phyloP scores from a whole-genome alignment of 176 grass and related monocot genomes.

The Coix lacrymajobi region DNA sequence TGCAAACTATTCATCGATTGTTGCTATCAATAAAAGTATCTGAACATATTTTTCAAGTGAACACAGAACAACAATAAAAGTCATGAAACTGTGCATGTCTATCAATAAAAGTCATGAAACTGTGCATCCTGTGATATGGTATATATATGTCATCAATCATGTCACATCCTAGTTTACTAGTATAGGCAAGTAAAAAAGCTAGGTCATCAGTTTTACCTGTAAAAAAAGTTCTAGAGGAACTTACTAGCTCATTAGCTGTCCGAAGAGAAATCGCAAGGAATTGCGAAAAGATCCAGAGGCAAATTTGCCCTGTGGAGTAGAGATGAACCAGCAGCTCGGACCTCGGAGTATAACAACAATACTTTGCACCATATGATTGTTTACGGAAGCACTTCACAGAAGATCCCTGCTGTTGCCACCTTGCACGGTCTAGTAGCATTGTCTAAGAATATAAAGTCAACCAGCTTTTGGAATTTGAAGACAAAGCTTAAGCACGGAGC shows the following conservation, averaged over 20 bases:
- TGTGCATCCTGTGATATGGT: too few species aligned
- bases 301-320: background rate
- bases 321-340: background rate
- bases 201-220: background rate
- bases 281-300: background rate
- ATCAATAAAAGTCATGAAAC: background rate
- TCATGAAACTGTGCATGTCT: background rate
- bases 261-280: background rate
- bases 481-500: conserved; percentile 41
- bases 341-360: background rate
- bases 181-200: background rate
- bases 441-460: conserved; percentile 38
- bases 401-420: conserved; percentile 24
- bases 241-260: background rate
- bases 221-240: background rate
- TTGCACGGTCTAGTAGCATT: conserved; percentile 22
- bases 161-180: background rate
- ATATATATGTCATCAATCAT: background rate
- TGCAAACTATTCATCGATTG: background rate
- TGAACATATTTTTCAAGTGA: background rate
- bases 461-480: conserved; percentile 37
- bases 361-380: background rate
- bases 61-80: background rate
- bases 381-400: conserved; percentile 10
- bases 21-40: background rate